phyloP scores from a whole-genome alignment of 495 filamentous ascomycete genomes.

The Annulohypoxylon bovei region DNA sequence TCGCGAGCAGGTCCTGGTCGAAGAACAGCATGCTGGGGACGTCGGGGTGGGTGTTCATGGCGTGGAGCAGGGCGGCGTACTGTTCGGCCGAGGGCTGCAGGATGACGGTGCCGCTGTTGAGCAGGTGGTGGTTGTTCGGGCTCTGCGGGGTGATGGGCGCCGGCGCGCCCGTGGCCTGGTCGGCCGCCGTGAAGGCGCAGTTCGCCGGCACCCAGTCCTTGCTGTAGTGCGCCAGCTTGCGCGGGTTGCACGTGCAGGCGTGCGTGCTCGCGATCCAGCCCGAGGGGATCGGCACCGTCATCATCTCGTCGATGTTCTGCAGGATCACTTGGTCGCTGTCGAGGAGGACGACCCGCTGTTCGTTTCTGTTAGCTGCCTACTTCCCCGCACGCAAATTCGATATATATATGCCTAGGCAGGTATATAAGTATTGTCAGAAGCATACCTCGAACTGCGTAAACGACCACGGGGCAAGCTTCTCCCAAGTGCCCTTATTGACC shows the following conservation, averaged over 20 bases:
- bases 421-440: neutral
- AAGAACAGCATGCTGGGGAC: constrained; percentile 55
- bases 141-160: constrained; percentile 45
- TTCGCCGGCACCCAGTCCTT: constrained; percentile 52
- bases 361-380: neutral
- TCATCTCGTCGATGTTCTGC: constrained; percentile 55
- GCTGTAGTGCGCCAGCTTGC: constrained; percentile 51
- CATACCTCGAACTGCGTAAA: constrained; percentile 55
- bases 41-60: constrained; percentile 55
- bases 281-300: constrained; percentile 49
- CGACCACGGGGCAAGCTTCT: constrained; percentile 55
- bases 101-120: constrained; percentile 54
- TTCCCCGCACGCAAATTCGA: neutral
- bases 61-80: constrained; percentile 48
- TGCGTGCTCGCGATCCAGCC: constrained; percentile 50
- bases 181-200: constrained; percentile 52
- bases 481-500: constrained; percentile 54
- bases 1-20: constrained; percentile 53
- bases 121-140: constrained; percentile 52
- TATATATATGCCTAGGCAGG: neutral
- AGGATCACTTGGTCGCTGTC: constrained; percentile 54
- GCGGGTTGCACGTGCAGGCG: constrained; percentile 53
- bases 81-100: constrained; percentile 47
- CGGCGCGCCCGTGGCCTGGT: constrained; percentile 49
- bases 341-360: constrained; percentile 52